Percentiles rank a stretch among this genome's conserved stretches.
phyloP scores from a whole-genome alignment of 306 rosid genomes.

The Quercus bicolor region DNA sequence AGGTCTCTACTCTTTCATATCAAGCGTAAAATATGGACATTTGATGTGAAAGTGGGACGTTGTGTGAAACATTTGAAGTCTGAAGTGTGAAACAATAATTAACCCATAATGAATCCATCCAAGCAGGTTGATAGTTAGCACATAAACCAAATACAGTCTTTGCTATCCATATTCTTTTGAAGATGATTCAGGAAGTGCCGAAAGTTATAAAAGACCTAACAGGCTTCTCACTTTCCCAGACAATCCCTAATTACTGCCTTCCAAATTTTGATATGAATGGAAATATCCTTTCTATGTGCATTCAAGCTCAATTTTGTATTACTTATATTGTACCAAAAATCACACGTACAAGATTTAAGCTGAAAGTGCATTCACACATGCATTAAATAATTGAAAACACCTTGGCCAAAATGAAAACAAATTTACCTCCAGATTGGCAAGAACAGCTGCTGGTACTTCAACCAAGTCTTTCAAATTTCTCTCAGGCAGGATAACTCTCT shows the following conservation, averaged over 20 bases:
- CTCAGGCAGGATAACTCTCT: slow-evolving; percentile 88
- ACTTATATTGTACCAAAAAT: neutral
- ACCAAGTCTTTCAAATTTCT: slow-evolving; percentile 90
- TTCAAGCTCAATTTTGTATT: neutral
- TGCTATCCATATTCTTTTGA: too few relatives aligned
- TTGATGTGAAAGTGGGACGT: too few relatives aligned
- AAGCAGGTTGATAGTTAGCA: too few relatives aligned
- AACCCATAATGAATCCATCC: too few relatives aligned
- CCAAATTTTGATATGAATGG: neutral
- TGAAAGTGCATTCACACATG: neutral
- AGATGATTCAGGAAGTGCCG: too few relatives aligned
- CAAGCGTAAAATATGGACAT: too few relatives aligned
- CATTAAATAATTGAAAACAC: neutral
- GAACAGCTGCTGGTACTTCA: slow-evolving; percentile 86
- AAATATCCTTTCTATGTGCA: neutral
- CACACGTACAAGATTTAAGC: neutral
- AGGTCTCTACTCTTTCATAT: too few relatives aligned
- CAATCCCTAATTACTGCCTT: neutral
- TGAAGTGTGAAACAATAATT: too few relatives aligned
- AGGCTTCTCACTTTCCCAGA: too few relatives aligned
- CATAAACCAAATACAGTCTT: too few relatives aligned
- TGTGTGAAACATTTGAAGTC: too few relatives aligned
- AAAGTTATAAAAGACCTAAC: too few relatives aligned
- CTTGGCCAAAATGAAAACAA: slow-evolving; percentile 6
- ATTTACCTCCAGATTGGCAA: slow-evolving; percentile 73